Base-by-base conservation (phyloP, 176 grass and related monocot species). In the Eragrostis curvula region DNA sequence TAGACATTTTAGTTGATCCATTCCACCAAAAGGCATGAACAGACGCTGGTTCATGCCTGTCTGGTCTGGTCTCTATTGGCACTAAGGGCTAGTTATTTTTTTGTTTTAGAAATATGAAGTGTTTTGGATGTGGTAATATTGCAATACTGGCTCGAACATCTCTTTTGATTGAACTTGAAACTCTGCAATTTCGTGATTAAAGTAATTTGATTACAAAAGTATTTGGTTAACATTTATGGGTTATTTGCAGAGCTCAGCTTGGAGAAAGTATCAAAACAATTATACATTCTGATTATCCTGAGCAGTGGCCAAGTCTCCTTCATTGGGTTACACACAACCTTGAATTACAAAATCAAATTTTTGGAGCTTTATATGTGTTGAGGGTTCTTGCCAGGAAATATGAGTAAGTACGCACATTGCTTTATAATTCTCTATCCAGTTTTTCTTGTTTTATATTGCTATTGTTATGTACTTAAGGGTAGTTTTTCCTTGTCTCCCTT, bases 231-330 rank as follows among this genome's bases (percentile, higher is more conserved):
- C 28, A 52, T 70, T 79, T 61, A 43, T 48, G 30, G 17, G 17
- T 65, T 84, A 47, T 71, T 86, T 89, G 74, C 63, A 98, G 96
- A 87, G 88, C 90, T 23, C 96, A 98, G 36, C 90, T 98, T 71
- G 96, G 96, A 27, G 96, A 98, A 90, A 94, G 92, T 81, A 91
- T 98, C 75, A 98, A 98, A 89, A 98, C 96, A 18, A 91, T 95
- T 77, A 90, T 98, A 48, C 96, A 91, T 88, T 78, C 78, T 46
- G 96, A 98, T 84, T 98, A 98, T 69, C 96, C 96, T 2, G 92
- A 98, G 71, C 92, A 95, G 74, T 98, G 96, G 96, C 86, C 96
- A 74, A 81, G 82, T 84, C 92, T 98, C 61, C 92, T 98, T 55
- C 92, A 91, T 47, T 98, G 96, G 96, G 91, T 98, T 49, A 91